These are phyloP conservation scores for Mucor lusitanicus DNA, from an alignment of 371 early-diverging fungal genomes.

Conservation along the genomic window DNA sequence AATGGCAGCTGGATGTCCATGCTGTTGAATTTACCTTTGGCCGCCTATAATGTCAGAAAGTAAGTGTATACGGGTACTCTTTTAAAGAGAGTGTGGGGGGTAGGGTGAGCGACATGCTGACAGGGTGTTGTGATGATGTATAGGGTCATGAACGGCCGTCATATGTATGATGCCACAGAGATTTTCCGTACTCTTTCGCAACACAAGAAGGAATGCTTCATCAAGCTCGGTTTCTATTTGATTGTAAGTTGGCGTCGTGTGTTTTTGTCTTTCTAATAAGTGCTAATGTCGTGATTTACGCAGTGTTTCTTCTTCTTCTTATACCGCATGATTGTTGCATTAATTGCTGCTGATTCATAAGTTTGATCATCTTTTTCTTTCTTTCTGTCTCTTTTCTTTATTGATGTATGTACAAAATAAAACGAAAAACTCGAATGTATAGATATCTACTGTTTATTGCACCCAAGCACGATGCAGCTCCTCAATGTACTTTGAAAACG, in stretches of 20 bases:
- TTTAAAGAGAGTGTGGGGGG: too few relatives aligned
- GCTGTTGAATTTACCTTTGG: conserved; percentile 83
- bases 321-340: conserved; percentile 75
- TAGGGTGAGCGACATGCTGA: background rate
- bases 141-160: conserved; percentile 78
- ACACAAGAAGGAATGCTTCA: conserved; percentile 94
- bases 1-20: conserved; percentile 88
- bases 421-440: background rate
- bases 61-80: conserved; percentile 37
- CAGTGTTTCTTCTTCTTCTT: conserved; percentile 90
- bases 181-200: conserved; percentile 89
- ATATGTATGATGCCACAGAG: conserved; percentile 96
- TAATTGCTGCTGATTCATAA: conserved; percentile 62
- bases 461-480: conserved; percentile 37
- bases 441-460: conserved; percentile 1
- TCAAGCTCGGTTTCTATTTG: conserved; percentile 94
- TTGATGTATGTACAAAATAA: conserved; percentile 3
- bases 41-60: conserved; percentile 86
- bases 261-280: too few relatives aligned
- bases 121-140: background rate
- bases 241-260: conserved; percentile 49
- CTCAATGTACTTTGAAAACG: conserved; percentile 45
- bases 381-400: conserved; percentile 5
- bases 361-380: background rate
- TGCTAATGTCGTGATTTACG: background rate